Conservation (phyloP, 2,329 filamentous ascomycete species). For the Colletotrichum gigasporum region DNA sequence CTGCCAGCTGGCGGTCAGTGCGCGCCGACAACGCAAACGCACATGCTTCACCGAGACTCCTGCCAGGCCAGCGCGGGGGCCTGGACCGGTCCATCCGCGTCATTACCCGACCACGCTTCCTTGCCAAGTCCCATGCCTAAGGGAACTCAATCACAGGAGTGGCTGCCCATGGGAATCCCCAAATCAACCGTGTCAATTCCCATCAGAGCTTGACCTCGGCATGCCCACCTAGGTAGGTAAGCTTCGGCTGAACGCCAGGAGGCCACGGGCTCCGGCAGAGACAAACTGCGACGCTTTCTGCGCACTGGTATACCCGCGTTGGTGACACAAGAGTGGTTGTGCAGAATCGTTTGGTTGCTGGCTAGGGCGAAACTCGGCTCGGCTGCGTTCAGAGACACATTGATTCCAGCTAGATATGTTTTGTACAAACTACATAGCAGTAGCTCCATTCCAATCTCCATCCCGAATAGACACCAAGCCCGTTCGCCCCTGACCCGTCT, state of each 20-base stretch:
- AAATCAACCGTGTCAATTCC: too few species aligned
- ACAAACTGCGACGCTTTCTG: too few species aligned
- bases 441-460: not conserved
- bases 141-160: too few species aligned
- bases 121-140: too few species aligned
- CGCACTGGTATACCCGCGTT: too few species aligned
- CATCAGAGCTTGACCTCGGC: too few species aligned
- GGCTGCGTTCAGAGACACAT: not conserved
- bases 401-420: not conserved
- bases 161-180: too few species aligned
- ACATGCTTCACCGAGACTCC: constrained; percentile 12
- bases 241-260: too few species aligned
- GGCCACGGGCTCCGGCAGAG: too few species aligned
- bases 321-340: too few species aligned
- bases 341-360: not conserved
- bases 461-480: not conserved
- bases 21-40: not conserved
- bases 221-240: too few species aligned
- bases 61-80: not conserved
- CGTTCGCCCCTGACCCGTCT: not conserved
- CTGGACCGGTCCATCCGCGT: constrained; percentile 23
- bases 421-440: constrained; percentile 3
- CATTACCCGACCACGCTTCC: not conserved
- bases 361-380: not conserved
- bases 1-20: constrained; percentile 20